Conservation (phyloP, 1,284 basidiomycete species). For the Cutaneotrichosporon sp. region DNA sequence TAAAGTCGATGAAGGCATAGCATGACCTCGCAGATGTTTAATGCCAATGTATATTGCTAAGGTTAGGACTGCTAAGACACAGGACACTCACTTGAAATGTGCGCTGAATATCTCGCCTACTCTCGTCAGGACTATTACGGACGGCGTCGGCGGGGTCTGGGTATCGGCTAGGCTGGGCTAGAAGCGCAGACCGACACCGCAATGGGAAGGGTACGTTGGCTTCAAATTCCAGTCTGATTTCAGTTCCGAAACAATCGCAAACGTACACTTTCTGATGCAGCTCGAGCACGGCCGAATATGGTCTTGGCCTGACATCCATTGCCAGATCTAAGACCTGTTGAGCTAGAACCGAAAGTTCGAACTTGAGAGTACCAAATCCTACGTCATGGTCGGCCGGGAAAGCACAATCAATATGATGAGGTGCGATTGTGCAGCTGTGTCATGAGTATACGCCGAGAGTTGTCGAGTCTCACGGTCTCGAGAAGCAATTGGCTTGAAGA, state of each 20-base stretch:
- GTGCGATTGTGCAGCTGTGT: constrained; percentile 5
- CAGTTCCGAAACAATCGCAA: too few relatives aligned
- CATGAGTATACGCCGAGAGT: too few relatives aligned
- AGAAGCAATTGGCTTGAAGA: constrained; percentile 33
- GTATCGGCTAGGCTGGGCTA: constrained; percentile 18
- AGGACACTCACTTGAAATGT: constrained; percentile 24
- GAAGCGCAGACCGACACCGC: constrained; percentile 22
- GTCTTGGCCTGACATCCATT: constrained; percentile 8
- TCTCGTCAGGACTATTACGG: constrained; percentile 13
- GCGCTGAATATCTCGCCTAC: constrained; percentile 16
- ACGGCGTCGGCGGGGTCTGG: constrained; percentile 13
- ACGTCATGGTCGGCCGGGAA: constrained; percentile 8
- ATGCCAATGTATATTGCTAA: constrained; percentile 24
- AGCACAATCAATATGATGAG: constrained; percentile 18
- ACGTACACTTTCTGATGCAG: constrained; percentile 11
- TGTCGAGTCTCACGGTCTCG: constrained; percentile 24
- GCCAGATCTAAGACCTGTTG: constrained; percentile 14
- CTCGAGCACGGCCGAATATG: constrained; percentile 9
- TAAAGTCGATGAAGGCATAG: constrained; percentile 27
- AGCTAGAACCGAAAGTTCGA: constrained; percentile 16
- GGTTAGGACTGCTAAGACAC: neutral
- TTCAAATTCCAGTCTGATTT: constrained; percentile 21
- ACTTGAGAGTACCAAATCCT: constrained; percentile 24
- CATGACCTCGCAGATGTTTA: constrained; percentile 25
- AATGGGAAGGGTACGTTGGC: constrained; percentile 17